phyloP scores from a whole-genome alignment of 495 filamentous ascomycete species.

The Corynascus novoguineensis region DNA sequence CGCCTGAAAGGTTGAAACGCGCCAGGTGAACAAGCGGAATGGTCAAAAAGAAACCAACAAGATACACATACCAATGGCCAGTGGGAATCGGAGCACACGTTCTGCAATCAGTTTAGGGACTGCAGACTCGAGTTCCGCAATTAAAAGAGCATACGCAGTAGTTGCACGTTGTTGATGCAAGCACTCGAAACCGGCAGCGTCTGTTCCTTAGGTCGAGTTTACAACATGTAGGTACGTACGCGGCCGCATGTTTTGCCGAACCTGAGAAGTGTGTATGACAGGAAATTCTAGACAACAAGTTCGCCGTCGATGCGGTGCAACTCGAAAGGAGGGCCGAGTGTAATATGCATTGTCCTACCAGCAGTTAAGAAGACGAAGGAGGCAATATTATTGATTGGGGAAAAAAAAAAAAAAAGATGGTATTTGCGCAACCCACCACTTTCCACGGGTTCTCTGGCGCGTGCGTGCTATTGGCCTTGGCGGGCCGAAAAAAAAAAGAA shows the following conservation, averaged over 20 bases:
- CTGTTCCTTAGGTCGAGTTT: constrained; percentile 1
- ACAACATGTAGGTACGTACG: not conserved
- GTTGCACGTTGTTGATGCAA: not conserved
- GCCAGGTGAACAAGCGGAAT: too few relatives aligned
- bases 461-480: not conserved
- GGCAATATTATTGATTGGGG: not conserved
- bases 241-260: constrained; percentile 1
- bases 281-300: constrained; percentile 2
- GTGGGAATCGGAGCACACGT: not conserved
- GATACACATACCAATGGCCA: not conserved
- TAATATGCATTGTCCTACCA: not conserved
- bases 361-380: not conserved
- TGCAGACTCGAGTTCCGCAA: not conserved
- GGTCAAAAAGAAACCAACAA: not conserved
- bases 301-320: constrained; percentile 3
- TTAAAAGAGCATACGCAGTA: not conserved
- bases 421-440: not conserved
- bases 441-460: not conserved
- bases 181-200: not conserved
- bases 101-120: constrained; percentile 9
- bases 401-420: not conserved
- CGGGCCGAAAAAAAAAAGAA: too few relatives aligned
- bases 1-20: not conserved
- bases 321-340: not conserved
- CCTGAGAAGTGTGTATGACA: constrained; percentile 7